Conservation (phyloP, 805 yeast genomes). For the Starmera caribaea region DNA sequence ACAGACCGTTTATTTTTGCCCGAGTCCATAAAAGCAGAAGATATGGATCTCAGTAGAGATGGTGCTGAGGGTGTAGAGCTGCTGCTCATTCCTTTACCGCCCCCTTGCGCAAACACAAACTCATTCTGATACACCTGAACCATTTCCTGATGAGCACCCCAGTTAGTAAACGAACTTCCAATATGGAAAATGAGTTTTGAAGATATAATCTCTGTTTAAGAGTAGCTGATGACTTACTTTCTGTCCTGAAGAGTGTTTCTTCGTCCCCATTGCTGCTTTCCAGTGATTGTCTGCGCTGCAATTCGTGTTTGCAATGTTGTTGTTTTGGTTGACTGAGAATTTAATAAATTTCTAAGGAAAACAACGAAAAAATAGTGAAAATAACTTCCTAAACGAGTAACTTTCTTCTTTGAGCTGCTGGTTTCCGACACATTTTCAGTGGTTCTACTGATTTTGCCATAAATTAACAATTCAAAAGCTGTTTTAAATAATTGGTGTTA, state of each 20-base stretch:
- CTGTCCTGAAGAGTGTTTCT: not conserved
- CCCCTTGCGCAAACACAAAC: conserved; percentile 57
- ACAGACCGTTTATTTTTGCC: conserved; percentile 15
- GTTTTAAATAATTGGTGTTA: too few relatives aligned
- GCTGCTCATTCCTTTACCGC: conserved; percentile 55
- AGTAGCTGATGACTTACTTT: not conserved
- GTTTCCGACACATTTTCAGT: too few relatives aligned
- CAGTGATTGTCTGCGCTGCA: too few relatives aligned
- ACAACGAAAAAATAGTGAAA: too few relatives aligned
- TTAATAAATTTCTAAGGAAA: too few relatives aligned
- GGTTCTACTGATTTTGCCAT: too few relatives aligned
- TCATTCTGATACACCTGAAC: conserved; percentile 34
- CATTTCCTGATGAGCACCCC: conserved; percentile 25
- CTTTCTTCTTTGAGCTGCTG: too few relatives aligned
- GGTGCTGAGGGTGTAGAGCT: conserved; percentile 32
- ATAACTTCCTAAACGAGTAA: too few relatives aligned
- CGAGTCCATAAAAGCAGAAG: conserved; percentile 18
- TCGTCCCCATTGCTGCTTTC: not conserved
- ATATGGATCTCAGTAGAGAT: conserved; percentile 15
- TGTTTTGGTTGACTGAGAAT: too few relatives aligned
- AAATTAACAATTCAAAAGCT: too few relatives aligned
- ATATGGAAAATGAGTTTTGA: not conserved
- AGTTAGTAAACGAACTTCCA: not conserved
- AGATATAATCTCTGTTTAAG: too few relatives aligned
- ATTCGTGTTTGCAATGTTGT: too few relatives aligned